phyloP scores from a whole-genome alignment of 352 stramenopile genomes.

The Blastocystis sp. region DNA sequence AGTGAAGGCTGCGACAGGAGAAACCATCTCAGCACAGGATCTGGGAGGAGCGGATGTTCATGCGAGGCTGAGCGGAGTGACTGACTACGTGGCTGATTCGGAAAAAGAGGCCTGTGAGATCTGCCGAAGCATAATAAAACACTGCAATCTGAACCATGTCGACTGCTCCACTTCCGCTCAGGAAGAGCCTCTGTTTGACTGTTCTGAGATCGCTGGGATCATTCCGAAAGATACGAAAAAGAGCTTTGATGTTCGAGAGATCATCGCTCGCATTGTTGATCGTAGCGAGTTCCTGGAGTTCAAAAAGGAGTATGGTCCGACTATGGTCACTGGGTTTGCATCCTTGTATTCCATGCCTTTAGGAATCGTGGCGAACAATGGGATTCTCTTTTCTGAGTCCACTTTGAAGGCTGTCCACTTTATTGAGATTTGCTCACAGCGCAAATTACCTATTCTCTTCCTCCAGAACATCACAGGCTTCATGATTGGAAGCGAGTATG shows the following conservation, averaged over 20 bases:
- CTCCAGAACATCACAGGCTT: constrained; percentile 97
- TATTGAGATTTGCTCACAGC: constrained; percentile 90
- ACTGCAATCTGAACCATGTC: constrained; percentile 71
- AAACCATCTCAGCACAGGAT: constrained; percentile 87
- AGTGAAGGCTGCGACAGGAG: constrained; percentile 91
- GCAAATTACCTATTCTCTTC: constrained; percentile 89
- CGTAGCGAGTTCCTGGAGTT: constrained; percentile 93
- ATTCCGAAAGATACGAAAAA: constrained; percentile 86
- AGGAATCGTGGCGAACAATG: constrained; percentile 95
- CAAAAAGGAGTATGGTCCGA: constrained; percentile 89
- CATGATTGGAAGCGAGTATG: constrained; percentile 91
- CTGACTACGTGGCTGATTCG: constrained; percentile 89
- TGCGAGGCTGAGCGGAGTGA: constrained; percentile 80
- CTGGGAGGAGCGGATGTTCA: constrained; percentile 72
- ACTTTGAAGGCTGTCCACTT: constrained; percentile 89
- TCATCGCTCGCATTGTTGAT: constrained; percentile 90
- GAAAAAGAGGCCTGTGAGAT: constrained; percentile 83
- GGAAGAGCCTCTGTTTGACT: constrained; percentile 84
- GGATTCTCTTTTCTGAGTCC: constrained; percentile 86
- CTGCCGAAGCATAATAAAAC: constrained; percentile 79
- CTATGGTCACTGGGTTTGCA: constrained; percentile 89
- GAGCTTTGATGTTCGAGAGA: constrained; percentile 85
- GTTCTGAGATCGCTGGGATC: constrained; percentile 82
- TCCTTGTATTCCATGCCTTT: constrained; percentile 86
- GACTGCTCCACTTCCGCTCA: constrained; percentile 63